Conservation (phyloP, 768 basidiomycete species). For the Agaricus subrufescens region DNA sequence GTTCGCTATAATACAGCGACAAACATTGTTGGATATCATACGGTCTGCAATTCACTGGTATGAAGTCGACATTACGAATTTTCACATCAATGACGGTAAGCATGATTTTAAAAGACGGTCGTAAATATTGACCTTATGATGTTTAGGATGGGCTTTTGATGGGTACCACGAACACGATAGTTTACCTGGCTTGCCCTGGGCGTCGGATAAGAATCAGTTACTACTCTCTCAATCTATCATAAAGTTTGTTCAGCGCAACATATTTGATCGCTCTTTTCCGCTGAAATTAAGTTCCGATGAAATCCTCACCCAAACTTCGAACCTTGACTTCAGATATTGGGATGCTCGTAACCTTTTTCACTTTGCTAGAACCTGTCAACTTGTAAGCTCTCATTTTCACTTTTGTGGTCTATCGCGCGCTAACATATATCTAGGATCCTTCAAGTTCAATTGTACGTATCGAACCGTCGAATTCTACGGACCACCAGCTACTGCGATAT, state of each 20-base stretch:
- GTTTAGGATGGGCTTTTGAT: background rate
- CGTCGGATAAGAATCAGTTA: background rate
- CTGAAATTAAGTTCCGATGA: background rate
- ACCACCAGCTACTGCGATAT: background rate
- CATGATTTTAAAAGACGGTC: background rate
- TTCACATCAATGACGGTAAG: background rate
- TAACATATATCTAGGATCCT: background rate
- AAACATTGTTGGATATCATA: background rate
- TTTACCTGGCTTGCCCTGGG: background rate
- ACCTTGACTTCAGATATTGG: background rate
- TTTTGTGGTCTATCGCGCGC: background rate
- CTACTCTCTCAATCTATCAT: background rate
- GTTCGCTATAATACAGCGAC: background rate
- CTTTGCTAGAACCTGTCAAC: background rate
- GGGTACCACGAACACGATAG: background rate
- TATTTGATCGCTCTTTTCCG: background rate
- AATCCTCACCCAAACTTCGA: background rate
- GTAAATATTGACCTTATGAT: background rate
- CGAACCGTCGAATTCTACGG: background rate
- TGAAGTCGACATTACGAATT: background rate
- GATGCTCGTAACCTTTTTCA: background rate
- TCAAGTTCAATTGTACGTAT: background rate
- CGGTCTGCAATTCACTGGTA: background rate
- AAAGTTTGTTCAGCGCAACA: background rate
- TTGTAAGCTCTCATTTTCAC: no score